A percentile compares a stretch with the other conserved stretches of the same genome.
These are phyloP conservation scores for Aspergillus uvarum DNA, from an alignment of 2,329 filamentous ascomycete species.

Conservation along the genomic window DNA sequence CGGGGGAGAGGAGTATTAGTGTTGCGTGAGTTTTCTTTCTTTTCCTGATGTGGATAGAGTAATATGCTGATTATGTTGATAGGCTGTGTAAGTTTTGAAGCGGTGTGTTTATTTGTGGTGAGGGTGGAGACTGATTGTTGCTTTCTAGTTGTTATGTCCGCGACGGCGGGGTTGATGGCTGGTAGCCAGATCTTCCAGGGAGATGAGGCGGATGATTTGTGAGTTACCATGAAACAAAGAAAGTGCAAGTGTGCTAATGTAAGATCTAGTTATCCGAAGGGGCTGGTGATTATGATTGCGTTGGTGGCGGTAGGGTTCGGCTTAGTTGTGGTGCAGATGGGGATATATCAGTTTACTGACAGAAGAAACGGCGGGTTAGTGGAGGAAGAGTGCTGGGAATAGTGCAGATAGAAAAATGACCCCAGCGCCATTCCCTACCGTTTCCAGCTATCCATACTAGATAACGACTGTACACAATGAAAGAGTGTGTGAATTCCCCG, in stretches of 20 bases:
- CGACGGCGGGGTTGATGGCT: conserved; percentile 52
- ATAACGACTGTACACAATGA: too few relatives aligned
- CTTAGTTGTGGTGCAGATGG: conserved; percentile 40
- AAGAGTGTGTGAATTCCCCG: too few relatives aligned
- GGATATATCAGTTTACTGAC: background rate
- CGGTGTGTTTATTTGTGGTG: background rate
- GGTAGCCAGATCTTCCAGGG: conserved; percentile 52
- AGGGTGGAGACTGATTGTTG: background rate
- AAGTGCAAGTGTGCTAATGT: background rate
- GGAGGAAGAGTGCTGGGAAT: background rate
- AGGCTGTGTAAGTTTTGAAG: conserved; percentile 27
- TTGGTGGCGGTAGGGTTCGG: conserved; percentile 46
- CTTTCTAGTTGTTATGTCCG: conserved; percentile 47
- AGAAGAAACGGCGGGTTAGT: background rate
- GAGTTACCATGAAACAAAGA: background rate
- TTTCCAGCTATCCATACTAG: too few relatives aligned
- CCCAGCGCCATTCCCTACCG: too few relatives aligned
- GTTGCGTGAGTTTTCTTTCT: conserved; percentile 43
- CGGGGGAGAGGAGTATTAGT: conserved; percentile 50
- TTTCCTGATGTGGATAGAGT: background rate
- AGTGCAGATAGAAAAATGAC: too few relatives aligned
- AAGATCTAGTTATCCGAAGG: conserved; percentile 42
- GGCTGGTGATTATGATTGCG: conserved; percentile 48
- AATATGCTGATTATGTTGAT: conserved; percentile 27
- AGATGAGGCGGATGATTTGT: conserved; percentile 44